Evolutionary conservation across 2,329 filamentous ascomycete species (phyloP).

Genomic region (Sclerotinia subarctica): DNA sequence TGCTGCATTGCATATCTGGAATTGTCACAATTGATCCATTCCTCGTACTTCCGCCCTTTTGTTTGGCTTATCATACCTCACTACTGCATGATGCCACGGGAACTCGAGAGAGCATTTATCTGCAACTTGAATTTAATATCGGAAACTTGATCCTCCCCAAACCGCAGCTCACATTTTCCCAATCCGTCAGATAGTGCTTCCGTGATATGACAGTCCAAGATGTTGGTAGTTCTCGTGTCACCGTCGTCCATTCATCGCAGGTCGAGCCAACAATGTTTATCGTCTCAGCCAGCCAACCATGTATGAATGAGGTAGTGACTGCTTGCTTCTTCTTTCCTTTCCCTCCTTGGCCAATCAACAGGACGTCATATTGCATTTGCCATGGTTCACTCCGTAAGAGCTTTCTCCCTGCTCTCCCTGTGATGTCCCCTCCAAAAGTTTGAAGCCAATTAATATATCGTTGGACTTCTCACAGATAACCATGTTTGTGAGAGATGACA

Average conservation of each 20-base stretch:
- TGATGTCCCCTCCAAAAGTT: not conserved
- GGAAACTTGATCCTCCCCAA: not conserved
- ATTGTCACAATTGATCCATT: not conserved
- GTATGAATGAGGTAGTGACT: not conserved
- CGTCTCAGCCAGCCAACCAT: not conserved
- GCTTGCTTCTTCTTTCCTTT: not conserved
- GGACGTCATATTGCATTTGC: not conserved
- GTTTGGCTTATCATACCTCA: not conserved
- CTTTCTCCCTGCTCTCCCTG: not conserved
- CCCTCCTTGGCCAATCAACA: not conserved
- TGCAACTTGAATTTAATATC: not conserved
- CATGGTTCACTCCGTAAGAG: no score
- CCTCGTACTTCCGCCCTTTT: not conserved
- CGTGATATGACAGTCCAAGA: not conserved
- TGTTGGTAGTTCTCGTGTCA: not conserved
- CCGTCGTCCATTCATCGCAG: not conserved
- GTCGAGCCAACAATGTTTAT: not conserved
- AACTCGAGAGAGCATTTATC: not conserved
- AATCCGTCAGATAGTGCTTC: not conserved
- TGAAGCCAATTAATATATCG: not conserved
- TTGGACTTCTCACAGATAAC: no score
- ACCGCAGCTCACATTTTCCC: not conserved
- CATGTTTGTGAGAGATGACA: not conserved
- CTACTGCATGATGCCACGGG: not conserved
- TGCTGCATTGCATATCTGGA: no score